Conservation (phyloP, 257 asterid genomes). For the Fraxinus quadrangulata region DNA sequence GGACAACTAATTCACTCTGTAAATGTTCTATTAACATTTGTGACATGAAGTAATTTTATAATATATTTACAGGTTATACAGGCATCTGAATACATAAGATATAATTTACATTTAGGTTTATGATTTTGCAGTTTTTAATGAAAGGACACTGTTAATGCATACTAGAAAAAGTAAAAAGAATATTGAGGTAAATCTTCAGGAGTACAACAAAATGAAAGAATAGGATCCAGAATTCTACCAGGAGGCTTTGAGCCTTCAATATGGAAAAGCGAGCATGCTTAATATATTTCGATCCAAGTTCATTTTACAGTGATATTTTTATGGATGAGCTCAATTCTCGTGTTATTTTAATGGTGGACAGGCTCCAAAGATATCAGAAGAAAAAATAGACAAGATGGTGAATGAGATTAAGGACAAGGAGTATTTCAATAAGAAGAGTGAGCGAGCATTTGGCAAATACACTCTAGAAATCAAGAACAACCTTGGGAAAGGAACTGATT, state of each 20-base stretch:
- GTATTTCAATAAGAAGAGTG: conserved; percentile 95
- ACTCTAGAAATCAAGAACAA: conserved; percentile 95
- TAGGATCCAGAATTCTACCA: conserved; percentile 93
- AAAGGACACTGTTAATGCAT: conserved; percentile 73
- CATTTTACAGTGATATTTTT: neutral
- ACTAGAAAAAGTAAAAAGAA: conserved; percentile 79
- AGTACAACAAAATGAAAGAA: conserved; percentile 76
- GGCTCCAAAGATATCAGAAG: conserved; percentile 75
- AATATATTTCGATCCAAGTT: neutral
- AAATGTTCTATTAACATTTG: neutral
- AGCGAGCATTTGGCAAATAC: conserved; percentile 90
- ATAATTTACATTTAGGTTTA: neutral
- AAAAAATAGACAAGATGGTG: conserved; percentile 83
- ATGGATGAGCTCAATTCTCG: conserved; percentile 7
- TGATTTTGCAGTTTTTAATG: conserved; percentile 69
- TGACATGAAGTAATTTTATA: neutral
- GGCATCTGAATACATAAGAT: neutral
- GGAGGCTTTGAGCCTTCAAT: conserved; percentile 94
- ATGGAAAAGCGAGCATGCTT: conserved; percentile 67
- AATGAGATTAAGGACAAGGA: conserved; percentile 86
- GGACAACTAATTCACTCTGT: neutral
- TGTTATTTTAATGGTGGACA: conserved; percentile 29
- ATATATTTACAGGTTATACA: neutral
- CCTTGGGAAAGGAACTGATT: conserved; percentile 78
- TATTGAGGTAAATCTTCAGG: conserved; percentile 64